Base-by-base conservation (phyloP, 2,329 filamentous ascomycete species). In the Fusarium sp. region DNA sequence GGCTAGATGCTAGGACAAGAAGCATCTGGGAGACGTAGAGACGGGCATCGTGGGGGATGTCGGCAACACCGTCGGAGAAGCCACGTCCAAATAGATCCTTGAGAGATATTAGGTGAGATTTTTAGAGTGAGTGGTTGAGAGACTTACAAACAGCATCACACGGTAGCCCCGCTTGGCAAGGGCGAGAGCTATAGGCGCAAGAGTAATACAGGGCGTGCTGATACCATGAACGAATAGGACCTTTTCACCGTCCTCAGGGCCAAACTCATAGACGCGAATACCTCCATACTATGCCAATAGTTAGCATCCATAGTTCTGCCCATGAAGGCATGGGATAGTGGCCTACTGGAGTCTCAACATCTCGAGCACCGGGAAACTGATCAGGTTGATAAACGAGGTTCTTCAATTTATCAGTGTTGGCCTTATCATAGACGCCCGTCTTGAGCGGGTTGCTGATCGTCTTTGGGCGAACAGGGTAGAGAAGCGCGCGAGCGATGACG, bases 171-270 rank as follows among this genome's bases (percentile, higher is more conserved):
- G 85, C 37, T 85, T 82, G 4, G 87, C 92, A 21, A 96, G 83
- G 20, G 83, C 84, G 70, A 89, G 82, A 27, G 92, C 91, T 33
- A 96, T 78, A 42, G 85, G 85, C 25, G 85, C 85, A 17, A 96
- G 82, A 3, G 91, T 89, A 71, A 94, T 86, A 76, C 91, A 93
- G 1, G 93, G 91, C 0, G 92, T 96, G 63, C 90, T 93, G 75
- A 96, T 95, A 42, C 93, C 93, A 76, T 96, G 93, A 11, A 97
- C 83, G 33, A 96, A 83, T 17, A 96, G 78, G 6, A 96, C 89
- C 72, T 91, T 94, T 43, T 86, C 84, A 10, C 93, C 93, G 53
- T 87, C 78, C 49, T 88, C 84, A 2, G 92, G 91, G 2, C 93
- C 93, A 80, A 91, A 96, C 80, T 96, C 93, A 75, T 96, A 96